Conservation (phyloP, 2,329 filamentous ascomycete genomes). For the Fusarium mundagurra region DNA sequence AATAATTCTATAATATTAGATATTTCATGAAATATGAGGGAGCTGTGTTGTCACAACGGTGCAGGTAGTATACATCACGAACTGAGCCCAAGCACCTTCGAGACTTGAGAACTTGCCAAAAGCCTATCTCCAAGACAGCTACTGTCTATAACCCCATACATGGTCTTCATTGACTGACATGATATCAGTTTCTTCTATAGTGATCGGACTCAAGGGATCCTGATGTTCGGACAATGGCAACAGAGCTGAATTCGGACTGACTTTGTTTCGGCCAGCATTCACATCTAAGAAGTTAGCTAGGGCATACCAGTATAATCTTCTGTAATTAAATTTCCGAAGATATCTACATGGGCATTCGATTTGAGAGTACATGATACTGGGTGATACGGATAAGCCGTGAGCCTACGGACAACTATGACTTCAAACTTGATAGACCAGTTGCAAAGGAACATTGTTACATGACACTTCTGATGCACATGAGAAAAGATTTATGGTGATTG, state of each 20-base stretch:
- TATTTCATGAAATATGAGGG: not conserved
- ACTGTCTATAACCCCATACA: not conserved
- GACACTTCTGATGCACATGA: rapidly evolving
- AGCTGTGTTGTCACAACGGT: not conserved
- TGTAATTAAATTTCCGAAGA: not conserved
- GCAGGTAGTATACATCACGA: no score
- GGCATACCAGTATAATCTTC: no score
- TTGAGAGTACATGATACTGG: no score
- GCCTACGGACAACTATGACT: rapidly evolving
- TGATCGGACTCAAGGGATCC: not conserved
- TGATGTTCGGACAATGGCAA: no score
- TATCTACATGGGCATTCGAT: not conserved
- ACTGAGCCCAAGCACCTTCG: not conserved
- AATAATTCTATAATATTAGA: not conserved
- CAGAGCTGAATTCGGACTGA: not conserved
- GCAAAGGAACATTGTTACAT: not conserved
- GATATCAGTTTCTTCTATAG: not conserved
- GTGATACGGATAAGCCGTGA: not conserved
- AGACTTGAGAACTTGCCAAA: not conserved
- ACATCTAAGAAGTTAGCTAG: not conserved
- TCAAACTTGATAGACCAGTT: not conserved
- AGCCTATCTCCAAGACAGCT: rapidly evolving
- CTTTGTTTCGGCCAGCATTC: not conserved
- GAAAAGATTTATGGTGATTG: rapidly evolving
- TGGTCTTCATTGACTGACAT: no score